Evolutionary conservation across 768 basidiomycete genomes (phyloP).

Genomic region (Ramaria sp.): DNA sequence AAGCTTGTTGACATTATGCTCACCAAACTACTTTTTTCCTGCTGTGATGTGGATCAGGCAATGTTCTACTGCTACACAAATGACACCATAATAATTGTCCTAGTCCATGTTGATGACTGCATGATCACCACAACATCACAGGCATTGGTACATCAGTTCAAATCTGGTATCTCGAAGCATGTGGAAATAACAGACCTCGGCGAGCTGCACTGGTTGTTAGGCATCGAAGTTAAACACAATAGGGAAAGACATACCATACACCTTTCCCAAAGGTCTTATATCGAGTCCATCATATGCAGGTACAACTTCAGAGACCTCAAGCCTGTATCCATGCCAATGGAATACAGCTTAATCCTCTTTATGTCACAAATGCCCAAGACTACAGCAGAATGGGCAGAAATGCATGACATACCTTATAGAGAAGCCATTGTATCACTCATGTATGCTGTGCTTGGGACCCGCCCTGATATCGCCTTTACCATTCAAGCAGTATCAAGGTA

Average conservation of each 20-base stretch:
- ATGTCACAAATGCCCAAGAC: no score
- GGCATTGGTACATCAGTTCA: not conserved
- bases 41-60: no score
- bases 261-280: slow-evolving; percentile 11
- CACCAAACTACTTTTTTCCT: no score
- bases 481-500: slow-evolving; percentile 8
- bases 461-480: not conserved
- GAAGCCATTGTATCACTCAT: no score
- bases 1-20: slow-evolving; percentile 20
- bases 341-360: not conserved
- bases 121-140: slow-evolving; percentile 15
- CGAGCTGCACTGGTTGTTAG: slow-evolving; percentile 17
- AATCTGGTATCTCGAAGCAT: not conserved
- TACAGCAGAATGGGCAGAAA: no score
- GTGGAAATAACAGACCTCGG: slow-evolving; percentile 4
- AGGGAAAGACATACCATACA: not conserved
- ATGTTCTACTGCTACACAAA: no score
- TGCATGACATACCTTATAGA: no score
- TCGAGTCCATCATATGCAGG: slow-evolving; percentile 7
- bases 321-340: slow-evolving; percentile 5
- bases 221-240: slow-evolving; percentile 21
- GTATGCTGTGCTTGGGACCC: no score
- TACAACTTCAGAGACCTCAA: slow-evolving; percentile 3
- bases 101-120: slow-evolving; percentile 24
- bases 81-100: no score